Conservation (phyloP, 2,329 filamentous ascomycete genomes). For the Chaetomium globosum region DNA sequence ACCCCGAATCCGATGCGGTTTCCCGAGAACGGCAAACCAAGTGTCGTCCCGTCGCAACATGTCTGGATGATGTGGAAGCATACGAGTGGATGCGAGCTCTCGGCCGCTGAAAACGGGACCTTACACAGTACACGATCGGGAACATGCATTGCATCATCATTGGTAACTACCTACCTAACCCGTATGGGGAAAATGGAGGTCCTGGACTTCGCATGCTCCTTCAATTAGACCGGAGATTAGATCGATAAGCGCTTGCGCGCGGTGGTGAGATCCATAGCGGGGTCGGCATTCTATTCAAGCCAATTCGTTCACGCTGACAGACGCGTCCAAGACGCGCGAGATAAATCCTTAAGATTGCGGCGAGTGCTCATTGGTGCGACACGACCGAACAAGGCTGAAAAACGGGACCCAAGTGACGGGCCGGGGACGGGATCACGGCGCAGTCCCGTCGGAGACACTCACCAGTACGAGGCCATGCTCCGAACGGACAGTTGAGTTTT, state of each 20-base stretch:
- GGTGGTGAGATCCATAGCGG: not conserved
- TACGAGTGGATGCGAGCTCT: slow-evolving; percentile 5
- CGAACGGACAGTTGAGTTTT: not conserved
- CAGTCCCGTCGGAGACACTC: not conserved
- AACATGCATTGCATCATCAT: slow-evolving; percentile 10
- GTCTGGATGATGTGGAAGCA: not conserved
- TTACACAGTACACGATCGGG: not conserved
- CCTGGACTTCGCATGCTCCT: not conserved
- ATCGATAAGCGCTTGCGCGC: slow-evolving; percentile 14
- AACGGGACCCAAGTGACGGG: not conserved
- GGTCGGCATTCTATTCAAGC: not conserved
- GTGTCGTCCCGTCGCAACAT: not conserved
- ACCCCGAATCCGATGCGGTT: not conserved
- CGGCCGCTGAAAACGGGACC: slow-evolving; percentile 17
- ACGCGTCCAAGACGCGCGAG: slow-evolving; percentile 12
- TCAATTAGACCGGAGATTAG: slow-evolving; percentile 3
- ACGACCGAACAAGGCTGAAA: not conserved
- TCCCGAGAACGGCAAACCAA: not conserved
- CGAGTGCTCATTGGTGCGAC: slow-evolving; percentile 16
- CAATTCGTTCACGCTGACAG: not conserved
- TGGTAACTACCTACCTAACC: not conserved
- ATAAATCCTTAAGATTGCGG: slow-evolving; percentile 7
- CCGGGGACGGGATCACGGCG: slow-evolving; percentile 1
- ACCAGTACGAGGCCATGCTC: not conserved
- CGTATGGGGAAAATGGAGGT: not conserved